Evolutionary conservation across 2,329 filamentous ascomycete genomes (phyloP).

Genomic region (Diaporthe ilicicola): DNA sequence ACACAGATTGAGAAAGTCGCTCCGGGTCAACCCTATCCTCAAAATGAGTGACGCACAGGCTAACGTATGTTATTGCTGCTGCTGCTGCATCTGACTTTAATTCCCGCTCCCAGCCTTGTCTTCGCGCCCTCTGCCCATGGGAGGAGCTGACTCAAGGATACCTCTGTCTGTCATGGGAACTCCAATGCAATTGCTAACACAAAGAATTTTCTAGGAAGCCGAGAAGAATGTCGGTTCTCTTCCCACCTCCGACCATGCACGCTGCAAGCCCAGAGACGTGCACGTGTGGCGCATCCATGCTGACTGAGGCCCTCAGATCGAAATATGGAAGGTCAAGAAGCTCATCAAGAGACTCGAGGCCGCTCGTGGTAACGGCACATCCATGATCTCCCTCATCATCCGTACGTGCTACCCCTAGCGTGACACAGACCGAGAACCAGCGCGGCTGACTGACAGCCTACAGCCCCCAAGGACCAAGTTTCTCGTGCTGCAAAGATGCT

Average conservation of each 20-base stretch:
- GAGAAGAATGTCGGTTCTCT: constrained; percentile 85
- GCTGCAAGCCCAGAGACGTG: neutral
- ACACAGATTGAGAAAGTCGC: constrained; percentile 30
- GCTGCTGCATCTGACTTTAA: neutral
- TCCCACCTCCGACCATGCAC: neutral
- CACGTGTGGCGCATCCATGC: constrained; percentile 35
- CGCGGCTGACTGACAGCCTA: constrained; percentile 38
- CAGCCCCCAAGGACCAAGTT: constrained; percentile 97
- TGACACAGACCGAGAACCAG: constrained; percentile 28
- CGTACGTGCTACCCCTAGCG: constrained; percentile 66
- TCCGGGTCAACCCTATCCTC: constrained; percentile 43
- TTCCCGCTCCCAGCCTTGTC: neutral
- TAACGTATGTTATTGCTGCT: constrained; percentile 51
- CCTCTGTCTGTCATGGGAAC: neutral
- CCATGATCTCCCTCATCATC: constrained; percentile 99
- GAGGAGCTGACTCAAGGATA: neutral
- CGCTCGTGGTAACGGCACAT: constrained; percentile 97
- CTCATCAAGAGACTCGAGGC: constrained; percentile 98
- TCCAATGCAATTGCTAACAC: constrained; percentile 19
- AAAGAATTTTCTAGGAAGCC: constrained; percentile 67
- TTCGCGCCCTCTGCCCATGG: neutral
- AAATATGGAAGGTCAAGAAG: constrained; percentile 99
- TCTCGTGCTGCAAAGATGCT: constrained; percentile 98
- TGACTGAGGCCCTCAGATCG: constrained; percentile 58
- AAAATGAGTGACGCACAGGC: constrained; percentile 88